phyloP scores from a whole-genome alignment of 148 eudicot species.

The Cornus controversa region DNA sequence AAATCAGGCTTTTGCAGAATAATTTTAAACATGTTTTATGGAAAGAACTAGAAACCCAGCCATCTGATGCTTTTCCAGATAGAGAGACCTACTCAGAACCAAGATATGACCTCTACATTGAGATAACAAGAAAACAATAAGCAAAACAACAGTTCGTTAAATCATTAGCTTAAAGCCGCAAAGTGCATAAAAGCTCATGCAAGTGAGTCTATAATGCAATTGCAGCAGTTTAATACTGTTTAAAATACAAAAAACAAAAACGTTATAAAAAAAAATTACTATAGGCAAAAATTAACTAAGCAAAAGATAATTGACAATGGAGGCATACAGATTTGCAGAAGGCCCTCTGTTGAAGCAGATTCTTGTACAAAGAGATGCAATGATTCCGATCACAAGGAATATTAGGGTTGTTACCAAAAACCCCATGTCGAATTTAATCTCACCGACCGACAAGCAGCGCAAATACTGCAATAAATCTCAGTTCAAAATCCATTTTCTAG shows the following conservation, averaged over 20 bases:
- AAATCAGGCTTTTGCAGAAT: not conserved
- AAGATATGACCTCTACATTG: no score
- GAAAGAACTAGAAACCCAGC: not conserved
- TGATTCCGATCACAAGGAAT: constrained; percentile 67
- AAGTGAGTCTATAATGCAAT: not conserved
- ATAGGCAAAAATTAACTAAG: not conserved
- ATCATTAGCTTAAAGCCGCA: not conserved
- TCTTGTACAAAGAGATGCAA: constrained; percentile 69
- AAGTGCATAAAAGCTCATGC: not conserved
- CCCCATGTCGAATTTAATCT: constrained; percentile 51
- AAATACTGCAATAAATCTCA: not conserved
- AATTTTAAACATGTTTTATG: no score
- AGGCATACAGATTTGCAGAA: constrained; percentile 78
- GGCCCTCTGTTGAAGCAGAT: constrained; percentile 93
- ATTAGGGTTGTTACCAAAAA: constrained; percentile 75
- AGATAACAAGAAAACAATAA: no score
- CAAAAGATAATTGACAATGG: not conserved
- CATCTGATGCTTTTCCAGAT: no score
- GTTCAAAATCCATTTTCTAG: no score
- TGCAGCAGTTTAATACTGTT: not conserved
- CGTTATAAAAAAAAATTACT: not conserved
- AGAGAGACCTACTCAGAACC: no score
- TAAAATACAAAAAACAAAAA: no score
- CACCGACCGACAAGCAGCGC: constrained; percentile 14
- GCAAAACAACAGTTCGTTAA: not conserved